A percentile compares a stretch with the other conserved stretches of the same genome.
Conservation (phyloP, 495 filamentous ascomycete species). For the Rostrohypoxylon terebratum region DNA sequence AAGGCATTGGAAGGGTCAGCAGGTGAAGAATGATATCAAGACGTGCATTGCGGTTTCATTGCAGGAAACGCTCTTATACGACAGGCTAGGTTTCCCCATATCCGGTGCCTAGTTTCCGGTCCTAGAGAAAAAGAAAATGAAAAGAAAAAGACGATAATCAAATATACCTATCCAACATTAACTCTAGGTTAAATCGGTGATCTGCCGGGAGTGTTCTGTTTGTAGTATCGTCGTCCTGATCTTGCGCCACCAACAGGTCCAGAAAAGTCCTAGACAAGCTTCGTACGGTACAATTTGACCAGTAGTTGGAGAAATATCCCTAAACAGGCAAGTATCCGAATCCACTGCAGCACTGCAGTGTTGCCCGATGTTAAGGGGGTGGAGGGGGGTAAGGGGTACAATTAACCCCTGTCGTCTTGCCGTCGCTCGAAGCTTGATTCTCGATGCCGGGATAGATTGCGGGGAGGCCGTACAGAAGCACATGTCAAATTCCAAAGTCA, state of each 20-base stretch:
- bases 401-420: slow-evolving; percentile 7
- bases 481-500: neutral
- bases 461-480: slow-evolving; percentile 8
- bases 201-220: slow-evolving; percentile 5
- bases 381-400: neutral
- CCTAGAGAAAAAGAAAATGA: neutral
- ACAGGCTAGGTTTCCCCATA: neutral
- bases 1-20: neutral
- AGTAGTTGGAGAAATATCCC: slow-evolving; percentile 13
- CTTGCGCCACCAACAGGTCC: neutral
- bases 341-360: slow-evolving; percentile 18
- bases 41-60: neutral
- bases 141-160: neutral
- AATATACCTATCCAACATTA: no score
- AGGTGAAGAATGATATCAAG: neutral
- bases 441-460: neutral
- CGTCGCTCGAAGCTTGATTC: slow-evolving; percentile 11
- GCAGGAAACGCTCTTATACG: neutral
- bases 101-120: neutral
- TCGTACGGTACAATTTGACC: neutral
- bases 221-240: neutral
- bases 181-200: slow-evolving; percentile 3
- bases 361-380: slow-evolving; percentile 11
- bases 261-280: slow-evolving; percentile 19
- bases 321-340: slow-evolving; percentile 18